Base-by-base conservation (phyloP, 2,329 filamentous ascomycete genomes). In the Mariannaea elegans region DNA sequence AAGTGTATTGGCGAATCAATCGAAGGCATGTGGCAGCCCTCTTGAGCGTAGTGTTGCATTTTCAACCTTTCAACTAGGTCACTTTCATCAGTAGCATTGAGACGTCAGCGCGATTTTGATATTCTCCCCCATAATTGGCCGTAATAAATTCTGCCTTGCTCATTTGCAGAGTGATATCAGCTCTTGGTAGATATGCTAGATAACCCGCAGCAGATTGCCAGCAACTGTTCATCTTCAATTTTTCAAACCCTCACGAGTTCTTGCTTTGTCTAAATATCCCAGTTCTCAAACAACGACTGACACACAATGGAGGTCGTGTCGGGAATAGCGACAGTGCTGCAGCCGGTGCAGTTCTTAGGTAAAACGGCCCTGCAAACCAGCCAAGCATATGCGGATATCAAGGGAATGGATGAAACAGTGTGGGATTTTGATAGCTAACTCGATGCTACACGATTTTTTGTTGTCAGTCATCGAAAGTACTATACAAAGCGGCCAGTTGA, bases 21-120 rank as follows among this genome's bases (percentile, higher is more conserved):
- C 56, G 52, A 46, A 56, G 52, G 46, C 53, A 60, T 60, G 57
- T 31, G 27, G 27, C 27, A 7, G 27, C 27, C 7, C 27, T 31
- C 7, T 31, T 12, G 27, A 7, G 12, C 12, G n/a, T n/a, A n/a
- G n/a, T n/a, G n/a, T 31, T 31, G 27, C 27, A 31, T 12, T 31
- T 31, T 31, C 27, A 31, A 31, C 27, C 12, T 31, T 31, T 31
- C 27, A 31, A 7, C 27, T 31, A 12, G 27, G 7, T 7, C 27
- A 31, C n/a, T n/a, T n/a, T n/a, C n/a, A n/a, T n/a, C n/a, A n/a
- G n/a, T n/a, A n/a, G n/a, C n/a, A n/a, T n/a, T n/a, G n/a, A n/a
- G n/a, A n/a, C n/a, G n/a, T n/a, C n/a, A n/a, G n/a, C n/a, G n/a
- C n/a, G n/a, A n/a, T n/a, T n/a, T n/a, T n/a, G 27, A 7, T 7